Evolutionary conservation across 1,284 basidiomycete species (phyloP).

Genomic region (Ceratobasidium theobromae): DNA sequence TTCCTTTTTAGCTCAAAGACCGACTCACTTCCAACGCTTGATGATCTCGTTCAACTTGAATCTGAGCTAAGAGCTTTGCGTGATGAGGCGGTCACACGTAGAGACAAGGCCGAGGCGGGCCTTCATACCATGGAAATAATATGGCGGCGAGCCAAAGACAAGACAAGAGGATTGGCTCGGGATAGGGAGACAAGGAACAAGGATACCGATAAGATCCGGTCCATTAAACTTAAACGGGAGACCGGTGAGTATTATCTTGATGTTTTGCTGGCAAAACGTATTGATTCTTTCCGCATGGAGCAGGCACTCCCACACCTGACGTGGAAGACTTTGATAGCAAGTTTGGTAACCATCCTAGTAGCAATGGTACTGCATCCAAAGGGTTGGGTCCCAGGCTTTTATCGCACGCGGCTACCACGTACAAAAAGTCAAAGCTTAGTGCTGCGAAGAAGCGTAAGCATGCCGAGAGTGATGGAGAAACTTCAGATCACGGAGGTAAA

Average conservation of each 20-base stretch:
- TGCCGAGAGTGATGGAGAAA: conserved; percentile 25
- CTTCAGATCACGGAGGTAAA: conserved; percentile 26
- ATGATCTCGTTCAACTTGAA: conserved; percentile 31
- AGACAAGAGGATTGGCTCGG: conserved; percentile 4
- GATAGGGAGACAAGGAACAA: neutral
- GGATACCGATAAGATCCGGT: conserved; percentile 7
- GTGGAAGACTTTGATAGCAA: conserved; percentile 22
- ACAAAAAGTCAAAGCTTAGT: conserved; percentile 24
- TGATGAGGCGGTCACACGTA: conserved; percentile 9
- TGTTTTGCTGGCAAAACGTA: neutral
- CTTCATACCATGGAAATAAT: neutral
- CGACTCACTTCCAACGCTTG: conserved; percentile 21
- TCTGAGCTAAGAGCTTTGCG: conserved; percentile 19
- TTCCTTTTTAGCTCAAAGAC: conserved; percentile 15
- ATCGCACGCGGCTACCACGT: neutral
- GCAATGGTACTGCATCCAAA: conserved; percentile 11
- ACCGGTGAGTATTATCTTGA: neutral
- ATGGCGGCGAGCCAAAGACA: conserved; percentile 27
- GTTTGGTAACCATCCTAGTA: conserved; percentile 9
- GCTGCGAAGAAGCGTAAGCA: conserved; percentile 21
- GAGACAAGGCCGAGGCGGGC: conserved; percentile 21
- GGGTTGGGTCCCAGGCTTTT: conserved; percentile 1
- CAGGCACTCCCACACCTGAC: conserved; percentile 29
- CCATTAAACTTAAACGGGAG: conserved; percentile 27
- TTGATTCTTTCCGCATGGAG: neutral